phyloP scores from a whole-genome alignment of 148 eudicot species.

The Bassia scoparia region DNA sequence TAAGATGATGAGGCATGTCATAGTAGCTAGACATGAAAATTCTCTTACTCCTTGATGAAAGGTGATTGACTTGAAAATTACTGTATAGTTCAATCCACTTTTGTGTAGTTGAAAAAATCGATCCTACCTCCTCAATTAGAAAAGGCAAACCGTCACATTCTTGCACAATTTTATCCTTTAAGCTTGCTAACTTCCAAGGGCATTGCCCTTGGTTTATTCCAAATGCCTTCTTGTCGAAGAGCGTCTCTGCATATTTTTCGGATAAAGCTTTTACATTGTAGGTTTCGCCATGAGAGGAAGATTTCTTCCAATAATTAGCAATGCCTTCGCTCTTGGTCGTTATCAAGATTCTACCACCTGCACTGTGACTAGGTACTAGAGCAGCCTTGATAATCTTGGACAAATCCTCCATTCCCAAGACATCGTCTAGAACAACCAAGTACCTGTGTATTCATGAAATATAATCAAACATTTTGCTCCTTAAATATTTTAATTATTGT shows the following conservation, averaged over 20 bases:
- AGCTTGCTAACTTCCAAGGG: conserved; percentile 4
- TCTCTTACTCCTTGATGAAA: neutral
- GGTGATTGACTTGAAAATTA: neutral
- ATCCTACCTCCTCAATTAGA: conserved; percentile 4
- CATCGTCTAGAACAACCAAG: conserved; percentile 12
- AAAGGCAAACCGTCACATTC: conserved; percentile 18
- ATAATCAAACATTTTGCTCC: too few relatives aligned
- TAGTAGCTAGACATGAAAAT: neutral
- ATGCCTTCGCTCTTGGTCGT: conserved; percentile 2
- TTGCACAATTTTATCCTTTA: neutral
- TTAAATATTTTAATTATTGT: too few relatives aligned
- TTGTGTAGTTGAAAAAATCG: neutral
- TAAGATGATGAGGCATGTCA: conserved; percentile 4
- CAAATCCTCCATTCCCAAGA: conserved; percentile 2
- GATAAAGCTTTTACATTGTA: neutral
- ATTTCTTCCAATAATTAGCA: conserved; percentile 10
- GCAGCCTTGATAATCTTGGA: conserved; percentile 1
- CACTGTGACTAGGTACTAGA: neutral
- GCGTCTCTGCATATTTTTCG: neutral
- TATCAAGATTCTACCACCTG: conserved; percentile 7
- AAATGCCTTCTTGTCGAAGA: conserved; percentile 13
- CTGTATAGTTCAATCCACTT: conserved; percentile 12
- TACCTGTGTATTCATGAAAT: too few relatives aligned
- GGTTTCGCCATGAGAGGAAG: neutral
- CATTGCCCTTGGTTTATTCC: conserved; percentile 7